phyloP scores from a whole-genome alignment of 768 basidiomycete species.

The Kwoniella botswanensis region DNA sequence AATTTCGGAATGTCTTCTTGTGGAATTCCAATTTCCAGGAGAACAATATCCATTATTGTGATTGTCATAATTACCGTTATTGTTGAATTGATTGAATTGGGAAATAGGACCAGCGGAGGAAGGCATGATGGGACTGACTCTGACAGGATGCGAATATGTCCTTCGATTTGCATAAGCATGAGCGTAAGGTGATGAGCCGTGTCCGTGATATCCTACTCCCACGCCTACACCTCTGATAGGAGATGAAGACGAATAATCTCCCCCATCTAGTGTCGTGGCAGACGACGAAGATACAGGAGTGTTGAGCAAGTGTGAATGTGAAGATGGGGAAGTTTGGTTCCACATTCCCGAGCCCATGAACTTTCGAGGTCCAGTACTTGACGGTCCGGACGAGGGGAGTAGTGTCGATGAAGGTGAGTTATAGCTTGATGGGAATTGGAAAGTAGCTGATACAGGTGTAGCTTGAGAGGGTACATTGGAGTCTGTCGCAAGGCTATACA shows the following conservation, averaged over 20 bases:
- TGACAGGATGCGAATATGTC: constrained; percentile 18
- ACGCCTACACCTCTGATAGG: background rate
- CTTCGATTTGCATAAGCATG: constrained; percentile 24
- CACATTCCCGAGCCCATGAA: background rate
- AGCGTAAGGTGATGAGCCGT: constrained; percentile 26
- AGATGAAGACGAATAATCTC: background rate
- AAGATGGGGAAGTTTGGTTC: constrained; percentile 13
- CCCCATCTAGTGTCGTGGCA: background rate
- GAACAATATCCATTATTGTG: background rate
- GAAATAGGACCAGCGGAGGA: constrained; percentile 7
- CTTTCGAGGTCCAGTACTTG: background rate
- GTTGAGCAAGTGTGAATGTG: background rate
- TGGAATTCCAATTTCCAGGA: background rate
- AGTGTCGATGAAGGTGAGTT: background rate
- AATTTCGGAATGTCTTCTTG: constrained; percentile 5
- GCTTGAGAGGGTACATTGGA: constrained; percentile 22
- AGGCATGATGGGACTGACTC: constrained; percentile 15
- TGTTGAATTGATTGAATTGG: background rate
- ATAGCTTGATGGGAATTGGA: constrained; percentile 9
- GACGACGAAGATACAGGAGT: constrained; percentile 3
- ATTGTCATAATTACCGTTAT: background rate
- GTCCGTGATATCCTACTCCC: constrained; percentile 9
- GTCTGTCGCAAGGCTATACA: background rate
- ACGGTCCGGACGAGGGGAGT: constrained; percentile 1
- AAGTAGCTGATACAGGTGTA: constrained; percentile 22